Conservation (phyloP, 2,329 filamentous ascomycete genomes). For the Microsporum audouinii region DNA sequence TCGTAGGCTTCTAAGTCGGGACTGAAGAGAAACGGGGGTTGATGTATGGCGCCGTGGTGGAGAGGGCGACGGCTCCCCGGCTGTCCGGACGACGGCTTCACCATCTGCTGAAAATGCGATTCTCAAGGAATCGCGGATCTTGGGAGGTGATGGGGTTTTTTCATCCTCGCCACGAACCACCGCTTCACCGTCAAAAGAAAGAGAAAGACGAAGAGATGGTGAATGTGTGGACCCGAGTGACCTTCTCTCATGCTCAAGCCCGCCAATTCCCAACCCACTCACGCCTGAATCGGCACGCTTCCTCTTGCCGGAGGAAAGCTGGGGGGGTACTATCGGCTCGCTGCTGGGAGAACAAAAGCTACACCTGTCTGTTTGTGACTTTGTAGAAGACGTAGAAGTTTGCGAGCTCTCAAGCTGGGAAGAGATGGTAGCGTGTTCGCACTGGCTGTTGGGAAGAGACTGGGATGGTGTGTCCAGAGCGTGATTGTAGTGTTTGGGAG, state of each 20-base stretch:
- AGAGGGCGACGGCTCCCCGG: constrained; percentile 56
- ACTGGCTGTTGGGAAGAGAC: not conserved
- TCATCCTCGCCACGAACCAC: constrained; percentile 30
- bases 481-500: not conserved
- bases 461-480: not conserved
- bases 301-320: constrained; percentile 9
- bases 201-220: constrained; percentile 30
- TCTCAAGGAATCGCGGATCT: constrained; percentile 47
- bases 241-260: not conserved
- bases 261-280: not conserved
- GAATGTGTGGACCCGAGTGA: constrained; percentile 13
- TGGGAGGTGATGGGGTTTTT: constrained; percentile 31
- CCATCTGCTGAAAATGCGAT: constrained; percentile 79
- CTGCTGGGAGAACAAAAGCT: not conserved
- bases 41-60: constrained; percentile 47
- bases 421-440: not conserved
- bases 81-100: constrained; percentile 70
- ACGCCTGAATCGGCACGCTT: constrained; percentile 10
- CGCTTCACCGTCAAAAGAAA: constrained; percentile 33
- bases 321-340: not conserved
- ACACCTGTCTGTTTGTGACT: not conserved
- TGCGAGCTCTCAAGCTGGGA: not conserved
- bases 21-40: constrained; percentile 37
- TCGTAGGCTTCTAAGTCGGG: constrained; percentile 46
- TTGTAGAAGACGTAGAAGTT: not conserved